Evolutionary conservation across 2,329 filamentous ascomycete genomes (phyloP), one percentile per base, ranked within the genome.

Genomic region (Ceratocystis lukuohia): DNA sequence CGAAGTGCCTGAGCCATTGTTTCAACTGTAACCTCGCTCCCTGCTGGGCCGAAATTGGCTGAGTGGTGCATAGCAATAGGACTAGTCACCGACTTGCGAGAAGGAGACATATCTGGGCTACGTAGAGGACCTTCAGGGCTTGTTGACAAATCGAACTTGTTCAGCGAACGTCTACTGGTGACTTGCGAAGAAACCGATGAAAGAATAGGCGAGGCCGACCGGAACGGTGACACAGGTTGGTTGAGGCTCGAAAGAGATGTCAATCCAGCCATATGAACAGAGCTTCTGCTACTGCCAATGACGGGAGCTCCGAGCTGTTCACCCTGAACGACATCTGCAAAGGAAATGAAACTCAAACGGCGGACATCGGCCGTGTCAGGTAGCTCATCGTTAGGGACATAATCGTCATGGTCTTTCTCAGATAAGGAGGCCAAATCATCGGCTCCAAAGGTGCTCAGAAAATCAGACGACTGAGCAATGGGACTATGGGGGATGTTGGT

Each of bases 321-420:
- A 44, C 87, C 83, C 74, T 96, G 91, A 50, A 97, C 91, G 8
- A 97, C 91, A 72, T 97, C 93, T 69, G 93, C 92, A 75, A 97
- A 97, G 6, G 91, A 96, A 73, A 97, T 96, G 77, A 97, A 97
- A 74, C 89, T 94, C 69, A 97, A 77, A 25, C 93, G 85, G 59
- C 90, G 86, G 20, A 95, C 84, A 72, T 96, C 92, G 61, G 84
- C 81, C 7, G 75, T 76, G 30, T 46, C 37, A 15, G 57, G 45
- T 2, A 53, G 6, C 12, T 30, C 59, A 74, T 93, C 93, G 73
- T 85, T 90, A 67, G 87, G 89, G 1, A 84, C 84, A 30, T 80
- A 80, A 70, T 93, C 88, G 53, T 85, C 75, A 68, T 72, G 71
- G 62, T 74, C 79, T 61, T 76, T 76, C 66, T 80, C 78, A 5